These are phyloP conservation scores for Ustilago curta DNA, from an alignment of 1,284 basidiomycete species.

Conservation along the genomic window DNA sequence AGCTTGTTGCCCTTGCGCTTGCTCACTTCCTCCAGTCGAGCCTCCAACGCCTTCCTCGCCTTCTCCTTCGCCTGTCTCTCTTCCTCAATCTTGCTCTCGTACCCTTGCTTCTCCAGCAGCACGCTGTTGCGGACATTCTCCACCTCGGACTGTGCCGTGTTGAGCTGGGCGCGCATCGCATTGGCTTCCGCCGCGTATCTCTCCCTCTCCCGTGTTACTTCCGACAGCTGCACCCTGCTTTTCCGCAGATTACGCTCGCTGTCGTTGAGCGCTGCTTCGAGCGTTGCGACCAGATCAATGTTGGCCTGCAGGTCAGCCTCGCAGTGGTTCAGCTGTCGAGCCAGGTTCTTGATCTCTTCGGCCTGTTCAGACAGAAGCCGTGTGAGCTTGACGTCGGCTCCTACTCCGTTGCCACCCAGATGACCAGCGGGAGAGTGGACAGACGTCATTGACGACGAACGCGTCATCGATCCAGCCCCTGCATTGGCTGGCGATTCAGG, in stretches of 20 bases:
- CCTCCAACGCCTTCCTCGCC: conserved; percentile 58
- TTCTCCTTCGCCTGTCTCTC: conserved; percentile 61
- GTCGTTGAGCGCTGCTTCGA: conserved; percentile 64
- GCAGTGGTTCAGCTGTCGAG: conserved; percentile 89
- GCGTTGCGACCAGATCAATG: conserved; percentile 81
- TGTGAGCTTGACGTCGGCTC: conserved; percentile 46
- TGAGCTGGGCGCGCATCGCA: conserved; percentile 56
- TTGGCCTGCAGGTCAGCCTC: conserved; percentile 90
- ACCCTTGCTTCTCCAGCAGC: conserved; percentile 58
- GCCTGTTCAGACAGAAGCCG: conserved; percentile 77
- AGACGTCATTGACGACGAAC: conserved; percentile 60
- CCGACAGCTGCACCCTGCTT: conserved; percentile 62
- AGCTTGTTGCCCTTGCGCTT: conserved; percentile 61
- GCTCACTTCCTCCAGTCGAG: conserved; percentile 60
- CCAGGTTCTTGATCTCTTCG: conserved; percentile 85
- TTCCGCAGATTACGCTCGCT: conserved; percentile 63
- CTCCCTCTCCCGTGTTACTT: conserved; percentile 63
- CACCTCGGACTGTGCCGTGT: conserved; percentile 55
- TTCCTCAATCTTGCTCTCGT: conserved; percentile 57
- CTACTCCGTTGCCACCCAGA: conserved; percentile 16
- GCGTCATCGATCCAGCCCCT: conserved; percentile 42
- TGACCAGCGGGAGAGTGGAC: conserved; percentile 38
- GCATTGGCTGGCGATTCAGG: conserved; percentile 52
- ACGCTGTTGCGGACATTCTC: conserved; percentile 59
- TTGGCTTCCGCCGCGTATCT: conserved; percentile 53